phyloP scores from a whole-genome alignment of 305 asterid species.

The Plantago coronopus region DNA sequence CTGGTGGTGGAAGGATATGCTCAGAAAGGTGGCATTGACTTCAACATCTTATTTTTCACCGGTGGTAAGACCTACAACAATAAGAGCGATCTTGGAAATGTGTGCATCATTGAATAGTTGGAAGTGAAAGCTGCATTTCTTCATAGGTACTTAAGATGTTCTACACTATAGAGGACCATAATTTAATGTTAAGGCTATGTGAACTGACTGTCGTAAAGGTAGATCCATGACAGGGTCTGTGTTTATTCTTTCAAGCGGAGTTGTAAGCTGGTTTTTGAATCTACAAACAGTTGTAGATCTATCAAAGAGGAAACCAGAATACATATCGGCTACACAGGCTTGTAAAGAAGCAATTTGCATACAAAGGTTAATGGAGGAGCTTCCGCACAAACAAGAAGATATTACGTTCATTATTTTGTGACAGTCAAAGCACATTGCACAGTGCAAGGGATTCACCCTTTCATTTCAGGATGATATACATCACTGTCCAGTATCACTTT shows the following conservation, averaged over 20 bases:
- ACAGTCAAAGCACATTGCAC: not conserved
- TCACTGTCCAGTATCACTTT: slow-evolving; percentile 1
- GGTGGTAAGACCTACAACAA: slow-evolving; percentile 19
- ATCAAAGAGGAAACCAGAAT: not conserved
- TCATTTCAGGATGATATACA: too few relatives aligned
- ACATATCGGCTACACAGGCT: slow-evolving; percentile 2
- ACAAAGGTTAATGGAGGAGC: not conserved
- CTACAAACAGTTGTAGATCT: not conserved
- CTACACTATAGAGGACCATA: not conserved
- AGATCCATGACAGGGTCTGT: not conserved
- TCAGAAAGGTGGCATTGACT: not conserved
- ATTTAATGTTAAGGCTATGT: not conserved
- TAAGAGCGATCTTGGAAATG: not conserved
- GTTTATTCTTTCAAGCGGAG: not conserved
- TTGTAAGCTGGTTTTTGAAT: not conserved
- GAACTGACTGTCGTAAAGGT: not conserved
- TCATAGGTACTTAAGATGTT: not conserved
- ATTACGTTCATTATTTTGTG: slow-evolving; percentile 7
- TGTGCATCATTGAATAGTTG: too few relatives aligned
- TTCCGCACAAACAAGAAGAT: not conserved
- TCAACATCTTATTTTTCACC: not conserved
- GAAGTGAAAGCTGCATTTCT: not conserved
- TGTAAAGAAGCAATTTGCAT: slow-evolving; percentile 1
- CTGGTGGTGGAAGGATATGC: too few relatives aligned
- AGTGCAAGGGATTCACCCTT: too few relatives aligned